These are phyloP conservation scores for Mycosphaerella sp. DNA, from an alignment of 2,329 filamentous ascomycete species.

Conservation along the genomic window DNA sequence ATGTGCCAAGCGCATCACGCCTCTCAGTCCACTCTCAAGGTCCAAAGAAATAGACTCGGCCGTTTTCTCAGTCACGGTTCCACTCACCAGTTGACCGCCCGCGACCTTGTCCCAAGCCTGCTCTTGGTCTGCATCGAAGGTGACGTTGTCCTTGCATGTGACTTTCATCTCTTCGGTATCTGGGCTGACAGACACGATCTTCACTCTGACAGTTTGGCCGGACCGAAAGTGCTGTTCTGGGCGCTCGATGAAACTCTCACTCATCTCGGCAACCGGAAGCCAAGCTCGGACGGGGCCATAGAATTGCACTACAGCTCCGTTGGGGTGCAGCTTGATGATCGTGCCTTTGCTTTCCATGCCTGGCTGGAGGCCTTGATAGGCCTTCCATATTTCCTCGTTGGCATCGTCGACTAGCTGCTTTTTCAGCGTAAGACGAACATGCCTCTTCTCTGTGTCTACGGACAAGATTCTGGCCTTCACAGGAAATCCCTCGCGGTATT, in stretches of 20 bases:
- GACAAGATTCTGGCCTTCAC: constrained; percentile 84
- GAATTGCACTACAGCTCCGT: constrained; percentile 86
- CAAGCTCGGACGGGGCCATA: constrained; percentile 80
- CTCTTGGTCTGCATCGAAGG: constrained; percentile 71
- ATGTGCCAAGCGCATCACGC: constrained; percentile 68
- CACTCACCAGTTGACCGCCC: constrained; percentile 68
- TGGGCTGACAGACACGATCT: constrained; percentile 73
- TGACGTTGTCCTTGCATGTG: constrained; percentile 84
- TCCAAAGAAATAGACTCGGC: constrained; percentile 56
- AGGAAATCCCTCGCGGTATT: constrained; percentile 79
- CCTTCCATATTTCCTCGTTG: constrained; percentile 70
- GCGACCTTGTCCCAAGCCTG: constrained; percentile 65
- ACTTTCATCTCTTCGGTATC: constrained; percentile 69
- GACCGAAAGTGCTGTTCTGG: constrained; percentile 81
- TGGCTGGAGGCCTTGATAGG: constrained; percentile 65
- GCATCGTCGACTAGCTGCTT: constrained; percentile 72
- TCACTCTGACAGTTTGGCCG: constrained; percentile 87
- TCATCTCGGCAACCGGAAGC: constrained; percentile 93
- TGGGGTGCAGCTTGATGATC: constrained; percentile 69
- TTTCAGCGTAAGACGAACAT: constrained; percentile 84
- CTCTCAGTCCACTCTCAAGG: constrained; percentile 68
- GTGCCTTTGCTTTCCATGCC: constrained; percentile 80
- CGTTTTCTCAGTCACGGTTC: constrained; percentile 52
- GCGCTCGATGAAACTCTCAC: constrained; percentile 88
- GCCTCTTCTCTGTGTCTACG: constrained; percentile 65